phyloP scores from a whole-genome alignment of 352 stramenopile species.

The Phytophthora pseudosyringae region DNA sequence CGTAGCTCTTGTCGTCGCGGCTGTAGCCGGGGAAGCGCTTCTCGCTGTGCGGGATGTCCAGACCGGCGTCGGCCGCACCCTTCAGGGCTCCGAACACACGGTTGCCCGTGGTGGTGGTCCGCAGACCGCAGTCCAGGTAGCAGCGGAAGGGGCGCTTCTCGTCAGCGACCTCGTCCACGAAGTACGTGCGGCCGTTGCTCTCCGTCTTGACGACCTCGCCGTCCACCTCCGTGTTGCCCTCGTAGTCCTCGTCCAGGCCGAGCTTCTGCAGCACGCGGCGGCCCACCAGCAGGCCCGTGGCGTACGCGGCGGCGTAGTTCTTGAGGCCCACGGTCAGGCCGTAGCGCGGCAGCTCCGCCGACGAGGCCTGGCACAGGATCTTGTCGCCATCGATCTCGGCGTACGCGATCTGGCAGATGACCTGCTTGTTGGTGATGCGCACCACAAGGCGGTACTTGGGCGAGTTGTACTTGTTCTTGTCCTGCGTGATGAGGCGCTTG shows the following conservation, averaged over 20 bases:
- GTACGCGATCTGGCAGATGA: slow-evolving; percentile 99
- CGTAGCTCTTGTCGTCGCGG: slow-evolving; percentile 98
- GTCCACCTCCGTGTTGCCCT: slow-evolving; percentile 97
- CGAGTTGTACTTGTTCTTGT: slow-evolving; percentile 99
- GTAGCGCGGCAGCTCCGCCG: slow-evolving; percentile 97
- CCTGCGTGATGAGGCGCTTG: slow-evolving; percentile 98
- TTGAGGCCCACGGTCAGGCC: slow-evolving; percentile 97
- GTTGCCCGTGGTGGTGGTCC: slow-evolving; percentile 97
- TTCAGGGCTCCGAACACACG: slow-evolving; percentile 99
- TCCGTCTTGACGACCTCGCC: slow-evolving; percentile 96
- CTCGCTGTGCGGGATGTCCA: slow-evolving; percentile 99
- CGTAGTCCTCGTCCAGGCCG: slow-evolving; percentile 98
- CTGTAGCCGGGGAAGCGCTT: slow-evolving; percentile 99
- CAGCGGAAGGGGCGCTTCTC: slow-evolving; percentile 97
- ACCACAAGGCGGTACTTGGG: slow-evolving; percentile 98
- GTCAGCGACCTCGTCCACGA: slow-evolving; percentile 99
- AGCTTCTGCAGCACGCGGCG: slow-evolving; percentile 98
- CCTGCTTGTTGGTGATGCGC: slow-evolving; percentile 96
- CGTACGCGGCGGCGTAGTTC: slow-evolving; percentile 99
- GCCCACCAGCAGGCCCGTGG: slow-evolving; percentile 94
- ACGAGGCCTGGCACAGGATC: slow-evolving; percentile 94
- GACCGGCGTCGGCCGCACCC: slow-evolving; percentile 97
- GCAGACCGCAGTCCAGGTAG: slow-evolving; percentile 98
- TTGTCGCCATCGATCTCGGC: slow-evolving; percentile 98
- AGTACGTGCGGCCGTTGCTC: slow-evolving; percentile 97